Percentiles rank a stretch among this genome's conserved stretches.
Conservation (phyloP, 2,329 filamentous ascomycete genomes). For the Calonectria leucothoes region DNA sequence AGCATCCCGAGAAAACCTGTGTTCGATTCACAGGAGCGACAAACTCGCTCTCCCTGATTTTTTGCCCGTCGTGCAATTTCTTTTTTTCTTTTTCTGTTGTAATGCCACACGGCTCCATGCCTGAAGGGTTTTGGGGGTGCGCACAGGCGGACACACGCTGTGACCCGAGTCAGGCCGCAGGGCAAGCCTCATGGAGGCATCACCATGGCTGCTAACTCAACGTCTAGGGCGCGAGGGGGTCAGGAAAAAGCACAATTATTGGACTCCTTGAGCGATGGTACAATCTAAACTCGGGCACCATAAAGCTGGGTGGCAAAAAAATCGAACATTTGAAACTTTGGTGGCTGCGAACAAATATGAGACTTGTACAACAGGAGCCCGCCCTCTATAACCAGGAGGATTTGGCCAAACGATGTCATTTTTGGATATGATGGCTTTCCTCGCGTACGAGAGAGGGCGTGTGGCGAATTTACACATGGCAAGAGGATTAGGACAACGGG, state of each 20-base stretch:
- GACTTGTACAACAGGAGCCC: slow-evolving; percentile 45
- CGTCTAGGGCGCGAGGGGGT: slow-evolving; percentile 20
- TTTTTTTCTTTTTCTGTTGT: not conserved
- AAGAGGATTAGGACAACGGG: no score
- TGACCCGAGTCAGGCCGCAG: no score
- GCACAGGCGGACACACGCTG: no score
- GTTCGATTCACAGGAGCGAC: not conserved
- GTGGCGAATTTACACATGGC: no score
- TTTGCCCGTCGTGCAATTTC: not conserved
- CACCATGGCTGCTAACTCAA: no score
- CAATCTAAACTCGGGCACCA: slow-evolving; percentile 41
- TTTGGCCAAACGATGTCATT: no score
- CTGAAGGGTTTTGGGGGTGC: no score
- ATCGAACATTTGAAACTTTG: slow-evolving; percentile 46
- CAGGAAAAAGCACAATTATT: slow-evolving; percentile 51
- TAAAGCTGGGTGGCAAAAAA: slow-evolving; percentile 45
- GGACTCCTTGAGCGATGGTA: slow-evolving; percentile 52
- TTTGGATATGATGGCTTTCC: no score
- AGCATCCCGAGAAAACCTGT: not conserved
- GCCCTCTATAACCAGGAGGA: slow-evolving; percentile 11
- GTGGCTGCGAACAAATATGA: slow-evolving; percentile 49
- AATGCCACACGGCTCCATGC: no score
- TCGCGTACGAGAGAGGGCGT: no score
- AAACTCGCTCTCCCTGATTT: not conserved
- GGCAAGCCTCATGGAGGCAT: no score